Evolutionary conservation across 805 yeast genomes (phyloP).

Genomic region (Brettanomyces custersianus): DNA sequence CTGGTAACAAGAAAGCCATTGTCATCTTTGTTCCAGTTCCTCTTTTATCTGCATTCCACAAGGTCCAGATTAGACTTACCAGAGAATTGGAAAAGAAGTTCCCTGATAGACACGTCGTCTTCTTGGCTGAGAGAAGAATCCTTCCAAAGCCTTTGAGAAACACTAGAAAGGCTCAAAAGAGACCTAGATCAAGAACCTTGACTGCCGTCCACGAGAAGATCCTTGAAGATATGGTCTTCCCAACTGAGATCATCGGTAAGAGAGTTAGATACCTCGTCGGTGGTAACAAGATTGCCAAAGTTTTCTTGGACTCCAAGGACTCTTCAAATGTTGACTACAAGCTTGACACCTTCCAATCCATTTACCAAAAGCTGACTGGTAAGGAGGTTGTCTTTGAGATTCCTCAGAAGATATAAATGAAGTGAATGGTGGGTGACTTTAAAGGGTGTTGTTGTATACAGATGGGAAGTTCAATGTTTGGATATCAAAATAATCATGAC

Average conservation of each 20-base stretch:
- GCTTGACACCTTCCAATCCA: slow-evolving; percentile 98
- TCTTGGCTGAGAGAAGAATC: slow-evolving; percentile 99
- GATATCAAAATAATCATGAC: no score
- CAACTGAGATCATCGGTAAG: slow-evolving; percentile 98
- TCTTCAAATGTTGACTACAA: slow-evolving; percentile 95
- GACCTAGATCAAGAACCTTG: slow-evolving; percentile 99
- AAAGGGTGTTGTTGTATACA: no score
- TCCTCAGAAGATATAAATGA: slow-evolving; percentile 32
- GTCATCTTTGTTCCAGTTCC: slow-evolving; percentile 98
- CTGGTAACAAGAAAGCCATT: slow-evolving; percentile 98
- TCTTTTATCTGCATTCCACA: slow-evolving; percentile 86
- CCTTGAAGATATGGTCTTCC: slow-evolving; percentile 99
- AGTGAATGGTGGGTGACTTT: no score
- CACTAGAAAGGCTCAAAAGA: slow-evolving; percentile 91
- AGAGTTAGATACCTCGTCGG: slow-evolving; percentile 98
- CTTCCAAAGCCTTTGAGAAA: slow-evolving; percentile 98
- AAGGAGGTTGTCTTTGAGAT: slow-evolving; percentile 98
- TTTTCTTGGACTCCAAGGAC: slow-evolving; percentile 96
- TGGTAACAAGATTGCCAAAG: slow-evolving; percentile 97
- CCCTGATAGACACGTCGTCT: slow-evolving; percentile 99
- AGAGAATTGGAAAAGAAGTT: slow-evolving; percentile 99
- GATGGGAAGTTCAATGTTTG: no score
- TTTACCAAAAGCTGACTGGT: slow-evolving; percentile 98
- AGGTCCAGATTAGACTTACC: slow-evolving; percentile 93
- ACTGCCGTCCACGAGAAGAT: slow-evolving; percentile 97